Conservation (phyloP, 208 protist genomes). For the Crithidia acanthocephali region DNA sequence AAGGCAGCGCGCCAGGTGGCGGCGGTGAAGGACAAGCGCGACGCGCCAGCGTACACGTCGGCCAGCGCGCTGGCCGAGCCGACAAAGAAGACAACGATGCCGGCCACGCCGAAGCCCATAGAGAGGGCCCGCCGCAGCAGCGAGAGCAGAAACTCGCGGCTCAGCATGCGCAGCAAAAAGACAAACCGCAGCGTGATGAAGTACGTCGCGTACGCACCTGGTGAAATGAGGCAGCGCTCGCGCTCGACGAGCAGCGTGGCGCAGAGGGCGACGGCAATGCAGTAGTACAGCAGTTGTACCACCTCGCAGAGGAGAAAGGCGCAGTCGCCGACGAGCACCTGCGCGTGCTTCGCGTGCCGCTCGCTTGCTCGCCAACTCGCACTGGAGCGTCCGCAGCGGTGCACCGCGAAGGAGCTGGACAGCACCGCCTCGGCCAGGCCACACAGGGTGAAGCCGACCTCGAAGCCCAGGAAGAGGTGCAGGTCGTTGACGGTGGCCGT, state of each 20-base stretch:
- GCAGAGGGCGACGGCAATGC: conserved; percentile 46
- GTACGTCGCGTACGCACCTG: conserved; percentile 56
- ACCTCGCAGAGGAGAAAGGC: conserved; percentile 62
- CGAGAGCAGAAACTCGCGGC: conserved; percentile 56
- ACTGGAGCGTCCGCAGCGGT: conserved; percentile 47
- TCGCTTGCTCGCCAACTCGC: conserved; percentile 27
- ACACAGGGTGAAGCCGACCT: conserved; percentile 55
- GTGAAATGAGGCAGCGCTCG: conserved; percentile 44
- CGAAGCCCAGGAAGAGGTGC: conserved; percentile 67
- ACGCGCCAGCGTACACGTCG: conserved; percentile 40
- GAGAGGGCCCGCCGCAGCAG: conserved; percentile 35
- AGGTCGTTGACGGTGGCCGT: conserved; percentile 40
- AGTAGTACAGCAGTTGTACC: conserved; percentile 72
- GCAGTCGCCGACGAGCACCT: conserved; percentile 57
- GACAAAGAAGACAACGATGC: conserved; percentile 61
- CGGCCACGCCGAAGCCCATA: conserved; percentile 33
- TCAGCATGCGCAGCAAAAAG: conserved; percentile 66
- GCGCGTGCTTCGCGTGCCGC: conserved; percentile 27
- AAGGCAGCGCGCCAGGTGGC: conserved; percentile 54
- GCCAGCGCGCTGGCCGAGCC: conserved; percentile 58
- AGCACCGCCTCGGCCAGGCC: conserved; percentile 53
- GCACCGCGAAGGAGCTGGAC: conserved; percentile 51
- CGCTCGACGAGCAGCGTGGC: conserved; percentile 60
- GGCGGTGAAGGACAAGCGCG: conserved; percentile 21
- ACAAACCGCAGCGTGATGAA: conserved; percentile 73